Evolutionary conservation across 1,284 basidiomycete genomes (phyloP).

Genomic region (Limonomyces culmigenus): DNA sequence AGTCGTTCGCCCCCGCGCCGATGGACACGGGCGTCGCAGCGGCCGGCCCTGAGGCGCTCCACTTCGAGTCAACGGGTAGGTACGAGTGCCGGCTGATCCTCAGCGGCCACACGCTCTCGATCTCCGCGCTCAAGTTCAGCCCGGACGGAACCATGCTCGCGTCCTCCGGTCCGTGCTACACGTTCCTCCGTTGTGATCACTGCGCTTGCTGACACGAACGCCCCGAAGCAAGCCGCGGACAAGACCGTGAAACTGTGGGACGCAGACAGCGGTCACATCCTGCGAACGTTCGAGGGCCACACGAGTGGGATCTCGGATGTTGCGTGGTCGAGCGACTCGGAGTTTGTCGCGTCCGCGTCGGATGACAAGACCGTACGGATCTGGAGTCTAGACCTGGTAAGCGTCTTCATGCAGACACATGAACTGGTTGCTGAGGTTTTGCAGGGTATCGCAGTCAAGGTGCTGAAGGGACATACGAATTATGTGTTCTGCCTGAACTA

Average conservation of each 20-base stretch:
- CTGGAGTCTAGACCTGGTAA: slow-evolving; percentile 58
- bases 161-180: slow-evolving; percentile 46
- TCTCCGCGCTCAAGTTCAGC: slow-evolving; percentile 69
- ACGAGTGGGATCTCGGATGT: slow-evolving; percentile 77
- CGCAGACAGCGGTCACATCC: slow-evolving; percentile 47
- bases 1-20: too few relatives aligned
- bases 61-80: too few relatives aligned
- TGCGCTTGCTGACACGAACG: slow-evolving; percentile 6
- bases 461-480: slow-evolving; percentile 74
- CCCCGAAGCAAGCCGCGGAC: slow-evolving; percentile 51
- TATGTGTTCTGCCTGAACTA: slow-evolving; percentile 89
- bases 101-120: slow-evolving; percentile 55
- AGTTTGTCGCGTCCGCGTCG: slow-evolving; percentile 75
- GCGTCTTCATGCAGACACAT: slow-evolving; percentile 9
- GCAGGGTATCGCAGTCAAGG: slow-evolving; percentile 42
- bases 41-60: too few relatives aligned
- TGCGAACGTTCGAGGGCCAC: slow-evolving; percentile 56
- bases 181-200: neutral
- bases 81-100: slow-evolving; percentile 34
- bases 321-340: slow-evolving; percentile 70
- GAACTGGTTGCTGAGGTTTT: neutral
- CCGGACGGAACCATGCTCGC: slow-evolving; percentile 58
- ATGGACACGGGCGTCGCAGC: too few relatives aligned
- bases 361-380: slow-evolving; percentile 79
- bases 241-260: slow-evolving; percentile 70